phyloP scores from a whole-genome alignment of 2,329 filamentous ascomycete species.

The Venturia nashicola region DNA sequence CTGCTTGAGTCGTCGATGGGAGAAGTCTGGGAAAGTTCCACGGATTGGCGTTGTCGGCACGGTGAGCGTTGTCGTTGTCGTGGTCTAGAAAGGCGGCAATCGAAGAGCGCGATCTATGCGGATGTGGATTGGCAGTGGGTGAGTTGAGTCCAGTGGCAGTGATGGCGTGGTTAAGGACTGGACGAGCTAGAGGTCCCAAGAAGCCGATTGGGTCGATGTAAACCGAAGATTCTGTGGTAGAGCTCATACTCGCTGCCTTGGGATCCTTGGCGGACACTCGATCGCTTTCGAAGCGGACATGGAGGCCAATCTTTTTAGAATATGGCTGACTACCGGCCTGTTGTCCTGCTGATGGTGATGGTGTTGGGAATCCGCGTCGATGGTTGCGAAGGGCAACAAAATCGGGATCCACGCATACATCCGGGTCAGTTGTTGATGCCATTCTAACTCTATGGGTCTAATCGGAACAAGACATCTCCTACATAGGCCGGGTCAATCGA shows the following conservation, averaged over 20 bases:
- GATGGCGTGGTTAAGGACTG: background rate
- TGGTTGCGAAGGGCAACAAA: background rate
- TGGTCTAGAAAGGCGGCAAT: background rate
- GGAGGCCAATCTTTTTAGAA: background rate
- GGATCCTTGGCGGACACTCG: background rate
- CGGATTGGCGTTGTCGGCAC: background rate
- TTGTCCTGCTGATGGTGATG: background rate
- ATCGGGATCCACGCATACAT: background rate
- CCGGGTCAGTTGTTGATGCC: background rate
- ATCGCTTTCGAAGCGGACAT: background rate
- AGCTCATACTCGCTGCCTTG: background rate
- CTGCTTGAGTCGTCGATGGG: background rate
- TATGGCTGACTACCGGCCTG: background rate
- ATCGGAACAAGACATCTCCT: background rate
- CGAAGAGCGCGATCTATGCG: background rate
- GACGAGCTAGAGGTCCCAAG: background rate
- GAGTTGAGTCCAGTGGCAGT: background rate
- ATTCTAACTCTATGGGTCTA: background rate
- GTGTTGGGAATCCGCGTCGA: background rate
- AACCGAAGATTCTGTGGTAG: background rate
- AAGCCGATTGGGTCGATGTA: background rate
- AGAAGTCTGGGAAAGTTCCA: constrained; percentile 1
- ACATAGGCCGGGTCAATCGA: background rate
- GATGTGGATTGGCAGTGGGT: background rate
- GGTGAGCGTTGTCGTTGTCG: background rate